phyloP scores from a whole-genome alignment of 176 grass and related monocot genomes.

The Hyparrhenia diplandra region DNA sequence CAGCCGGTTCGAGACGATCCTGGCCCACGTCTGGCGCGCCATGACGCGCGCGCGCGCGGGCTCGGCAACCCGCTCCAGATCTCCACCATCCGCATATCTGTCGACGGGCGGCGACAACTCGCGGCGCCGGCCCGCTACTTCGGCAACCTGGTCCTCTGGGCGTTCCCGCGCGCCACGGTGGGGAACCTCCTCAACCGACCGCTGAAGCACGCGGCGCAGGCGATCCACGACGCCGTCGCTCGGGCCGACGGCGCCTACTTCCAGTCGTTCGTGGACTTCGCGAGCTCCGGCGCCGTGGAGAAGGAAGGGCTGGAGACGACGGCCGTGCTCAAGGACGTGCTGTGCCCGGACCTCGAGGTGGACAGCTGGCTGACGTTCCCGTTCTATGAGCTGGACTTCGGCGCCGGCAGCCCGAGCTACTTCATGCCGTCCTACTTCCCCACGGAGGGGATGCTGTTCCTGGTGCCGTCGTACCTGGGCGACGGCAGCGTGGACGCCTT shows the following conservation, averaged over 20 bases:
- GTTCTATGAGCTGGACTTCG: background rate
- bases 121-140: slow-evolving; percentile 24
- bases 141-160: slow-evolving; percentile 40
- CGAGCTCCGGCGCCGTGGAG: background rate
- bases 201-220: background rate
- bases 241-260: background rate
- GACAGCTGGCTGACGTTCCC: slow-evolving; percentile 1
- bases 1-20: no score
- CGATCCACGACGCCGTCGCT: background rate
- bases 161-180: background rate
- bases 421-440: slow-evolving; percentile 78
- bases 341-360: slow-evolving; percentile 4
- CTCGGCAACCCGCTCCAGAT: background rate
- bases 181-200: background rate
- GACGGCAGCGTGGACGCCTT: background rate
- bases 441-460: slow-evolving; percentile 62
- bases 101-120: slow-evolving; percentile 48
- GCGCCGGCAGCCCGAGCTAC: slow-evolving; percentile 33
- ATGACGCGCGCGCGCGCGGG: background rate
- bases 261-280: slow-evolving; percentile 9
- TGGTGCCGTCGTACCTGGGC: slow-evolving; percentile 47
- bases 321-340: background rate
- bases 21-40: no score
- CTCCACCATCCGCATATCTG: slow-evolving; percentile 21
- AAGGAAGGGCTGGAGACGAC: background rate